Evolutionary conservation across 257 asterid species (phyloP).

Genomic region (Solanum verrucosum): DNA sequence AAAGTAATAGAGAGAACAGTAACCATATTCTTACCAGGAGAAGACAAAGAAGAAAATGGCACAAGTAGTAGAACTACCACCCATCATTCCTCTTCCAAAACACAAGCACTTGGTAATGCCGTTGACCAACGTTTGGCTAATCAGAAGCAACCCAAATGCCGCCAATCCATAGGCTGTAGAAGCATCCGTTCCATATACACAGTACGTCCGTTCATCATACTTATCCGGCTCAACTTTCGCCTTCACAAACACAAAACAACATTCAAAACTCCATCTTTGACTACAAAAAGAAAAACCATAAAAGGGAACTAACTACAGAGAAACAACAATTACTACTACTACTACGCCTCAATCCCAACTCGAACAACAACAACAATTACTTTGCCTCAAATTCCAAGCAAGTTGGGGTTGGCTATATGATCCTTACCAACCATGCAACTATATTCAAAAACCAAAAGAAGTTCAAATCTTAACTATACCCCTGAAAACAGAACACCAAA

Average conservation of each 20-base stretch:
- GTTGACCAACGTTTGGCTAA: constrained; percentile 64
- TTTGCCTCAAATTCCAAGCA: not conserved
- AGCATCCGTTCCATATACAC: constrained; percentile 75
- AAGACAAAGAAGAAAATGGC: constrained; percentile 69
- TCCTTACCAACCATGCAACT: not conserved
- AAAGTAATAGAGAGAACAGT: not conserved
- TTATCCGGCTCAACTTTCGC: constrained; percentile 74
- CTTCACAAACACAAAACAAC: constrained; percentile 20
- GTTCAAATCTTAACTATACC: not conserved
- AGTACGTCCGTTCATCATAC: constrained; percentile 80
- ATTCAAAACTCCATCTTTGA: not conserved
- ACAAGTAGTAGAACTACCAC: constrained; percentile 42
- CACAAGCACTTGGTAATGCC: constrained; percentile 91
- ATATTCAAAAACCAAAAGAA: not conserved
- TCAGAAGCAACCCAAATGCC: constrained; percentile 84
- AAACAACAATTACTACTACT: not conserved
- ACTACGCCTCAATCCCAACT: not conserved
- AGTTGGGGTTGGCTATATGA: not conserved
- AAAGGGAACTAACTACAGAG: not conserved
- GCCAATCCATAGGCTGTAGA: constrained; percentile 84
- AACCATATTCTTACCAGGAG: constrained; percentile 54
- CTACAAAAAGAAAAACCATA: not conserved
- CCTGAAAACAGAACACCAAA: not conserved
- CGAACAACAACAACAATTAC: not conserved
- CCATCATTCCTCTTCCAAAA: constrained; percentile 74